Percentiles rank a stretch among this genome's conserved stretches.
Evolutionary conservation across 352 stramenopile genomes (phyloP).

Genomic region (Pythium sukuiense): DNA sequence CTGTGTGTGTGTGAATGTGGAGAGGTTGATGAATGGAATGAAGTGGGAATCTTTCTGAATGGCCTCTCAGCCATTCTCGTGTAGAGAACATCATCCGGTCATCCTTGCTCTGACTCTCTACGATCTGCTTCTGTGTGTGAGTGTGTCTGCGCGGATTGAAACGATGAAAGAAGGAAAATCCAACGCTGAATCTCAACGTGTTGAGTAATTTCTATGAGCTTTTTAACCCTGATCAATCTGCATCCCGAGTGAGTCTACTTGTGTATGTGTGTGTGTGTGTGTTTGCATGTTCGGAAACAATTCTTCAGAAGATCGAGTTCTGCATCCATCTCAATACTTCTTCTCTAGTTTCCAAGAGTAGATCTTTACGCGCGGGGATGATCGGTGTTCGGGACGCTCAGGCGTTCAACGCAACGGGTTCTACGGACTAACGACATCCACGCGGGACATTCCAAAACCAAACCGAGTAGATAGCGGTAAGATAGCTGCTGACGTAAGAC

Average conservation of each 20-base stretch:
- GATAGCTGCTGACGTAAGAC: too few relatives aligned
- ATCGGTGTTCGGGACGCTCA: conserved; percentile 18
- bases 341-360: conserved; percentile 38
- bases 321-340: conserved; percentile 32
- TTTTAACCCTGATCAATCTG: conserved; percentile 85
- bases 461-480: neutral
- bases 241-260: neutral
- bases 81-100: conserved; percentile 59
- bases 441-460: conserved; percentile 19
- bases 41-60: conserved; percentile 85
- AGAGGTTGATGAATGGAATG: conserved; percentile 78
- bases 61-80: conserved; percentile 32
- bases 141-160: conserved; percentile 39
- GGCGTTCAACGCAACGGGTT: conserved; percentile 24
- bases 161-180: conserved; percentile 79
- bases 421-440: conserved; percentile 30
- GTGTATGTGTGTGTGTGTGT: conserved; percentile 19
- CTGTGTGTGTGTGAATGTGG: conserved; percentile 9
- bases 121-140: neutral
- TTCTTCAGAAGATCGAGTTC: conserved; percentile 39
- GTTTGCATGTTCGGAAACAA: conserved; percentile 21
- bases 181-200: conserved; percentile 81
- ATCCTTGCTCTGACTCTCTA: conserved; percentile 80
- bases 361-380: conserved; percentile 13
- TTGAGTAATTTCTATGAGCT: conserved; percentile 73